These are phyloP conservation scores for Nannizziopsis barbatae DNA, from an alignment of 2,329 filamentous ascomycete species.

Conservation along the genomic window DNA sequence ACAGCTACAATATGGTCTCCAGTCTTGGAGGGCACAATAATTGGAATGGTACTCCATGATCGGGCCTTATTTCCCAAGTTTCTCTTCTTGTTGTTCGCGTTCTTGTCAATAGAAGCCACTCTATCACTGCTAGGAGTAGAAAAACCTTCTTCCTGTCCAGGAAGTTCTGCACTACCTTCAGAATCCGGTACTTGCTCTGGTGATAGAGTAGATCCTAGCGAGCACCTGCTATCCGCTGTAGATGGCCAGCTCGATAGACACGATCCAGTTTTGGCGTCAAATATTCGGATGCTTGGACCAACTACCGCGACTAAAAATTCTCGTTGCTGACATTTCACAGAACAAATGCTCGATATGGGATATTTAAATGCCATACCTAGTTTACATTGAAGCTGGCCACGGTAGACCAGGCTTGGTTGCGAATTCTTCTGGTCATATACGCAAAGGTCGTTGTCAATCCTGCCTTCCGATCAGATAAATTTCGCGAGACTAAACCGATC, in stretches of 20 bases:
- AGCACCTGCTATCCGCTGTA: not conserved
- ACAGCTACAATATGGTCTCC: conserved; percentile 62
- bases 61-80: not conserved
- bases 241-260: conserved; percentile 52
- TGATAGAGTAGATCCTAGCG: not conserved
- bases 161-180: conserved; percentile 26
- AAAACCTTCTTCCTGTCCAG: conserved; percentile 37
- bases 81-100: conserved; percentile 8
- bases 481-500: conserved; percentile 1
- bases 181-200: not conserved
- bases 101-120: conserved; percentile 12
- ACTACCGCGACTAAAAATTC: conserved; percentile 60
- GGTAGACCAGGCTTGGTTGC: no score
- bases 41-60: conserved; percentile 52
- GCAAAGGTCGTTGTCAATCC: not conserved
- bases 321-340: conserved; percentile 23
- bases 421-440: no score
- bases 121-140: conserved; percentile 22
- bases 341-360: conserved; percentile 55
- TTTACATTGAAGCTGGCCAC: no score
- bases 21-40: conserved; percentile 53
- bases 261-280: conserved; percentile 48
- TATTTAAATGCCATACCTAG: conserved; percentile 29
- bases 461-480: not conserved
- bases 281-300: conserved; percentile 59